Conservation (phyloP, 768 basidiomycete species). For the Sporobolomyces roseus region DNA sequence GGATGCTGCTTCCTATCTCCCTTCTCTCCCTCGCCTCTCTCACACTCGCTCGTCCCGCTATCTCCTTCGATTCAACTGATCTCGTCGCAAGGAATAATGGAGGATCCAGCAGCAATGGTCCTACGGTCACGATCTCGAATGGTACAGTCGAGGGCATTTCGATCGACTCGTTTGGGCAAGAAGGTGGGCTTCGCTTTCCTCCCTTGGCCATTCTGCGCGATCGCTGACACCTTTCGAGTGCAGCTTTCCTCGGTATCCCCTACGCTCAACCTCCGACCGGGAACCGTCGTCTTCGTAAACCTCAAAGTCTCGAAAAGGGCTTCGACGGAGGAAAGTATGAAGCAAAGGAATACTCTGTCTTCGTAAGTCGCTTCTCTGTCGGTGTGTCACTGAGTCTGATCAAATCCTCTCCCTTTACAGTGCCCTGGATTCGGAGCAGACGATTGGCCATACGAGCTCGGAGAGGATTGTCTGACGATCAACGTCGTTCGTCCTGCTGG, state of each 20-base stretch:
- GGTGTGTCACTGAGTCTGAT: too few species aligned
- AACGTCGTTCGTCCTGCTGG: constrained; percentile 40
- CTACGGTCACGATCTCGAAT: neutral
- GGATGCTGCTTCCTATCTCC: neutral
- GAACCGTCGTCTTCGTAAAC: constrained; percentile 5
- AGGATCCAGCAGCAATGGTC: neutral
- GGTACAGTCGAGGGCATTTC: constrained; percentile 11
- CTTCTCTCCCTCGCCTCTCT: constrained; percentile 1
- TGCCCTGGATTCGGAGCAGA: constrained; percentile 11
- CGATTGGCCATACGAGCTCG: neutral
- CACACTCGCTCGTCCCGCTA: neutral
- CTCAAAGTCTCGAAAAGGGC: neutral
- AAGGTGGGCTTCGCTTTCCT: neutral
- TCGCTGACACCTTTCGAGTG: too few species aligned
- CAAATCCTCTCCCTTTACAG: too few species aligned
- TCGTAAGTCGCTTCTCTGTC: neutral
- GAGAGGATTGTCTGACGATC: constrained; percentile 37
- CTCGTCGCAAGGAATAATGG: neutral
- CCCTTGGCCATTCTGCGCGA: neutral
- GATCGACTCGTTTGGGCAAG: constrained; percentile 5
- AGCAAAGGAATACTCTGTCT: neutral
- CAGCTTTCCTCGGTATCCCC: constrained; percentile 28
- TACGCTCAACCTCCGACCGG: constrained; percentile 11
- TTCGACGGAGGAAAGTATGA: neutral
- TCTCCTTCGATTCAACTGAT: neutral